Percentiles rank a stretch among this genome's conserved stretches.
Evolutionary conservation across 1,139 yeast genomes (phyloP).

Genomic region (Meyerozyma carpophila): DNA sequence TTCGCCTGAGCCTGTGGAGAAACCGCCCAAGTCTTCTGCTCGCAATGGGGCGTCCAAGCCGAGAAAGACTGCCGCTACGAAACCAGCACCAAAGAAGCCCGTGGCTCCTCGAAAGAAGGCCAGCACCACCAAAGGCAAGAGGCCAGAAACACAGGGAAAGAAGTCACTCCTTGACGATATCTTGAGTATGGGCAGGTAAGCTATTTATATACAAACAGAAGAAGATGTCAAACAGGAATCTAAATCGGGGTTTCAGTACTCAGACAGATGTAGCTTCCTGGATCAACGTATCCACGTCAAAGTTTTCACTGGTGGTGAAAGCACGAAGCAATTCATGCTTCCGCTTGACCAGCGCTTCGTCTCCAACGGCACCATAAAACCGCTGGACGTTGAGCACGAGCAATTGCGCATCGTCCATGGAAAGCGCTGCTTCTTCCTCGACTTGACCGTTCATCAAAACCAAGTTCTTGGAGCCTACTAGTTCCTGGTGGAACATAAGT

Average conservation of each 20-base stretch:
- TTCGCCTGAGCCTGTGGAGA: neutral
- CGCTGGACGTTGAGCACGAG: slow-evolving; percentile 78
- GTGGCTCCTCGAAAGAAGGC: neutral
- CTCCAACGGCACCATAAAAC: slow-evolving; percentile 63
- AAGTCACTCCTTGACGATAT: slow-evolving; percentile 11
- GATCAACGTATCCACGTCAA: slow-evolving; percentile 62
- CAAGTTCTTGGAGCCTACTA: slow-evolving; percentile 53
- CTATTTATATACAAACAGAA: neutral
- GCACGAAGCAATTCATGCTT: slow-evolving; percentile 55
- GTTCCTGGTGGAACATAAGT: slow-evolving; percentile 78
- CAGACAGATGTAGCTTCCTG: slow-evolving; percentile 68
- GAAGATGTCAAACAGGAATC: neutral
- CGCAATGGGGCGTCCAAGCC: neutral
- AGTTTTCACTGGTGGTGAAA: slow-evolving; percentile 68
- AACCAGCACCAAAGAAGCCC: neutral
- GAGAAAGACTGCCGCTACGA: slow-evolving; percentile 1
- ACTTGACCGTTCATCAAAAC: slow-evolving; percentile 87
- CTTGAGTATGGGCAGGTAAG: slow-evolving; percentile 9
- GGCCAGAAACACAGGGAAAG: neutral
- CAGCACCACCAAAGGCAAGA: slow-evolving; percentile 1
- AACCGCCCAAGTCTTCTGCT: neutral
- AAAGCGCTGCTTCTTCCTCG: slow-evolving; percentile 62
- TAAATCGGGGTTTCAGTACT: too few species aligned
- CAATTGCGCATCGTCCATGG: slow-evolving; percentile 72
- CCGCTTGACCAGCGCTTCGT: slow-evolving; percentile 35